Evolutionary conservation across 331 rosid genomes (phyloP).

Genomic region (Prunus yedoensis): DNA sequence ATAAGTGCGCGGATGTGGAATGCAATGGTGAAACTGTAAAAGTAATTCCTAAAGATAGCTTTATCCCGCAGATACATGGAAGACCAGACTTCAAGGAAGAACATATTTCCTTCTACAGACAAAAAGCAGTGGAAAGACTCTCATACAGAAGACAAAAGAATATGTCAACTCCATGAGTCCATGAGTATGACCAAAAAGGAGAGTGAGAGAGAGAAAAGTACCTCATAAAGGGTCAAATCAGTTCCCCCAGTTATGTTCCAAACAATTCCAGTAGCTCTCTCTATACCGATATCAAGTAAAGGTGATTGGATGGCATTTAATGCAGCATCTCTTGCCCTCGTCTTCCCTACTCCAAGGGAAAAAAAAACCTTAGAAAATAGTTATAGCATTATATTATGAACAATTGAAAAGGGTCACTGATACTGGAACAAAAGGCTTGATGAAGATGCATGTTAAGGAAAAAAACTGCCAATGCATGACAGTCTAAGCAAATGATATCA

Average conservation of each 20-base stretch:
- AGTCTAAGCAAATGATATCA: too few species aligned
- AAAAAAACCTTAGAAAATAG: constrained; percentile 25
- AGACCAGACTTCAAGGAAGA: not conserved
- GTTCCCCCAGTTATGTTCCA: constrained; percentile 99
- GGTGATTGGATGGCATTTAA: constrained; percentile 98
- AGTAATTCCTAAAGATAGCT: not conserved
- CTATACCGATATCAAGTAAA: constrained; percentile 93
- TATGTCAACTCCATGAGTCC: not conserved
- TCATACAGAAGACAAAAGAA: not conserved
- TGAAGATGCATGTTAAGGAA: not conserved
- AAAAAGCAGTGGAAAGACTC: not conserved
- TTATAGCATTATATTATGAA: constrained; percentile 2
- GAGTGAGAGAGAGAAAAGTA: constrained; percentile 29
- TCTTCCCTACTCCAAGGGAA: constrained; percentile 60
- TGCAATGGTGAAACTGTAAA: not conserved
- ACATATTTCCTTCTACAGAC: not conserved
- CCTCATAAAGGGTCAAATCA: constrained; percentile 96
- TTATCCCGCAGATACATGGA: not conserved
- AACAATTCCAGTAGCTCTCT: constrained; percentile 99
- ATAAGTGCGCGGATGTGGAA: not conserved
- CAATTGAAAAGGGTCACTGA: not conserved
- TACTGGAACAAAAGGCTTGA: not conserved
- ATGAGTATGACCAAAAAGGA: not conserved
- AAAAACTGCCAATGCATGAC: not conserved
- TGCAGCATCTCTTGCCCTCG: constrained; percentile 99